These are phyloP conservation scores for Phytophthora hybrid DNA, from an alignment of 352 stramenopile genomes.

Conservation along the genomic window DNA sequence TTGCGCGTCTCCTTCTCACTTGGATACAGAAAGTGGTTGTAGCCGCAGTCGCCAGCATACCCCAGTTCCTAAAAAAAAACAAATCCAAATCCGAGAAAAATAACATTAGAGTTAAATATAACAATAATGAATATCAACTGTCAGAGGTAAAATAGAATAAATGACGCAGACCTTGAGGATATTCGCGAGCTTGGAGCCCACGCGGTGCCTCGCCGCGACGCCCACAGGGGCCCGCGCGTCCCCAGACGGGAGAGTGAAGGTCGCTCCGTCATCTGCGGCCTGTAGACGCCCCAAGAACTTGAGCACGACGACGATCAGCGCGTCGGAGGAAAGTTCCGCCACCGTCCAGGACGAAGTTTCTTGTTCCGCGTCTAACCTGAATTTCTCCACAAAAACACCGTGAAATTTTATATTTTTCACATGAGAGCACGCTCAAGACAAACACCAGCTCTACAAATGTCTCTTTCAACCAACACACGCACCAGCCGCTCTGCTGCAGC, in stretches of 20 bases:
- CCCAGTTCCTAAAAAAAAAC: conserved; percentile 68
- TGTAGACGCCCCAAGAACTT: conserved; percentile 55
- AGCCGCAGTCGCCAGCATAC: conserved; percentile 86
- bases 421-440: not conserved
- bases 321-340: conserved; percentile 50
- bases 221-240: conserved; percentile 44
- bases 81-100: not conserved
- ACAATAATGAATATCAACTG: not conserved
- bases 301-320: conserved; percentile 58
- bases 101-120: conserved; percentile 10
- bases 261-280: conserved; percentile 22
- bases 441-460: not conserved
- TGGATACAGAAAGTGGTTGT: conserved; percentile 92
- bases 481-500: conserved; percentile 66
- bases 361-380: conserved; percentile 24
- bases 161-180: conserved; percentile 68
- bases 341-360: conserved; percentile 27
- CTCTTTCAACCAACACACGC: not conserved
- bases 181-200: conserved; percentile 76
- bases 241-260: conserved; percentile 38
- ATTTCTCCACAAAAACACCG: not conserved
- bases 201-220: conserved; percentile 78
- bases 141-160: conserved; percentile 2
- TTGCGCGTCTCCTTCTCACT: conserved; percentile 82
- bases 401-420: not conserved